Evolutionary conservation across 2,329 filamentous ascomycete genomes (phyloP), one percentile per base, ranked within the genome.

Genomic region (Sclerotinia sclerotiorum): DNA sequence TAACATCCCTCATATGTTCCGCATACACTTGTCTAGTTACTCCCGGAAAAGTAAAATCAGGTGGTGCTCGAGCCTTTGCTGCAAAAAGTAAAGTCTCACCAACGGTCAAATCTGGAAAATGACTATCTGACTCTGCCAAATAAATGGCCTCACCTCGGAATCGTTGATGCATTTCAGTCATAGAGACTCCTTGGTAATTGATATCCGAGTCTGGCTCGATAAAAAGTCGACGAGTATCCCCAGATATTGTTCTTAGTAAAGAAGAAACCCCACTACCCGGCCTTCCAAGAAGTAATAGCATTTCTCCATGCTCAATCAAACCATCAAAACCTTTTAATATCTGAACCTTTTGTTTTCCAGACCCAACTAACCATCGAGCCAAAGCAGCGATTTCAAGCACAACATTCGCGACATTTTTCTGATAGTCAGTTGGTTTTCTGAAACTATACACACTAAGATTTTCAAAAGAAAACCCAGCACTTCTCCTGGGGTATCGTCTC

Each of bases 51-150:
- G 89, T 82, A 21, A 79, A 78, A 65, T 88, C 84, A 0, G 86
- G 84, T 0, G 90, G 90, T 0, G 90, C 90, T 62, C 89, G 83
- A 0, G 87, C 87, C 54, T 87, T 85, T 1, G 91, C 84, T 0
- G 91, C 91, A 74, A 94, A 93, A 60, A 87, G 83, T 0, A 94
- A 82, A 0, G 91, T 94, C 71, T 92, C 84, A 1, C 89, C 87
- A 24, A 94, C 90, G 0, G 88, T 91, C 19, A 94, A 80, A 19
- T 90, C 87, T 0, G 91, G 88, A 72, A 93, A 93, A 77, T 93
- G 91, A 48, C 88, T 84, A 75, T 92, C 90, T 24, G 84, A 82
- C 79, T 94, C 91, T 19, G 91, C 88, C 71, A 92, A 92, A 77
- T 93, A 93, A 13, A 91, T 81, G 1, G 88, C 82, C 78, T 87